Conservation (phyloP, 257 asterid species). For the Penstemon eatonii region DNA sequence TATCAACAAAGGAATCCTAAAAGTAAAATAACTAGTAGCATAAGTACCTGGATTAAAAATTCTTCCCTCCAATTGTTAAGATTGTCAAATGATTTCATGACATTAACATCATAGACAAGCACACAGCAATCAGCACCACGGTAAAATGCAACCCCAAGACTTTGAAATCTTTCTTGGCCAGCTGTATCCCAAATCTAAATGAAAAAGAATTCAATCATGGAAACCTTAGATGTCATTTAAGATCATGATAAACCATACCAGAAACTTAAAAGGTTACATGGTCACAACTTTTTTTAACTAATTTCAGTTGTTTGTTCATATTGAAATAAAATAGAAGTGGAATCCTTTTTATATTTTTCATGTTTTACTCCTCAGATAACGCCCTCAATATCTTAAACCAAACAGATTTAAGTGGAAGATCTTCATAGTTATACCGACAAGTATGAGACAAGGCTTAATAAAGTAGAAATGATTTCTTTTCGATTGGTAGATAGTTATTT, state of each 20-base stretch:
- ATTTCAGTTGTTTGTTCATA: no score
- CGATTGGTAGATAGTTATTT: no score
- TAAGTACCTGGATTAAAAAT: slow-evolving; percentile 83
- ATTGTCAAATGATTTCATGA: slow-evolving; percentile 89
- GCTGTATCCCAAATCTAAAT: slow-evolving; percentile 97
- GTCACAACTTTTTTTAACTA: no score
- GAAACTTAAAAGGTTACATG: not conserved
- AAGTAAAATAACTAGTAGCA: slow-evolving; percentile 9
- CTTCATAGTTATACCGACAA: no score
- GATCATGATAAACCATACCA: slow-evolving; percentile 6
- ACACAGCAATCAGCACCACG: slow-evolving; percentile 99
- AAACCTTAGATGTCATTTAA: not conserved
- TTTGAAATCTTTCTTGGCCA: slow-evolving; percentile 98
- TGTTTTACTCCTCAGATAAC: no score
- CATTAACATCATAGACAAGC: slow-evolving; percentile 93
- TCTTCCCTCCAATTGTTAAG: slow-evolving; percentile 98
- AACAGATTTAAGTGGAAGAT: no score
- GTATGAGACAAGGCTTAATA: no score
- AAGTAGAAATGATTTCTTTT: no score
- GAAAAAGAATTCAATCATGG: slow-evolving; percentile 24
- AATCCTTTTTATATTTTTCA: no score
- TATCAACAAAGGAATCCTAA: not conserved
- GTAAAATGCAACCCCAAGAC: slow-evolving; percentile 98
- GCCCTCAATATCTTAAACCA: no score
- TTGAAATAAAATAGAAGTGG: no score